Percentiles rank a stretch among this genome's conserved stretches.
phyloP scores from a whole-genome alignment of 371 early-diverging fungal genomes.

The Actinomortierella wolfii region DNA sequence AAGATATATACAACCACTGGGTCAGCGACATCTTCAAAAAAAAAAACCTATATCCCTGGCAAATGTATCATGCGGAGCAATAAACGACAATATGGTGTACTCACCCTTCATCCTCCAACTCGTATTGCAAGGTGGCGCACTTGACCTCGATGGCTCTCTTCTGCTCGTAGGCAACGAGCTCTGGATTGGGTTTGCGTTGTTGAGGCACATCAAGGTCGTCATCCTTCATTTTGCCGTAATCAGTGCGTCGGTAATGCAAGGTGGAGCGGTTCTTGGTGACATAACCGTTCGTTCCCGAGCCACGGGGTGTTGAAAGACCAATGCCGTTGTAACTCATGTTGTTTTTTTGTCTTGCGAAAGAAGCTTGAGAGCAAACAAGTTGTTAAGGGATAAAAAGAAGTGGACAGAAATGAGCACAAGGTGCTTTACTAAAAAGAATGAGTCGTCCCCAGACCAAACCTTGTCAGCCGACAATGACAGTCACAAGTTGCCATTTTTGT shows the following conservation, averaged over 20 bases:
- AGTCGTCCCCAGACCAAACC: no score
- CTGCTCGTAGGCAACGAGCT: constrained; percentile 83
- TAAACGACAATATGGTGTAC: background rate
- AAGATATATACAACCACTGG: background rate
- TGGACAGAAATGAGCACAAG: no score
- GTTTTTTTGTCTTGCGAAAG: background rate
- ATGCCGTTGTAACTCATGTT: constrained; percentile 86
- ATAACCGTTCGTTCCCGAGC: constrained; percentile 96
- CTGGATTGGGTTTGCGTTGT: constrained; percentile 71
- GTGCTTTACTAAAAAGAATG: no score
- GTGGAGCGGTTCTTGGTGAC: constrained; percentile 88
- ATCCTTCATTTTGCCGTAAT: constrained; percentile 43
- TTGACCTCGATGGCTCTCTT: constrained; percentile 89
- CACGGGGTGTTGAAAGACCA: constrained; percentile 92
- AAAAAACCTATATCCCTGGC: no score
- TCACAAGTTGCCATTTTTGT: no score
- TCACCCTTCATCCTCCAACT: constrained; percentile 85
- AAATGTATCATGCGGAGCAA: background rate
- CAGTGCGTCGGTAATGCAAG: constrained; percentile 57
- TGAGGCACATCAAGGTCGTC: constrained; percentile 49
- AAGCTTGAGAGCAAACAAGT: no score
- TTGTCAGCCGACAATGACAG: no score
- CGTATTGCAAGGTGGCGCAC: constrained; percentile 76
- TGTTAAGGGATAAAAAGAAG: no score
- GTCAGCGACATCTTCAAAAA: background rate